Evolutionary conservation across 495 filamentous ascomycete species (phyloP), one percentile per base, ranked within the genome.

Genomic region (Pseudotulostoma volvatum): DNA sequence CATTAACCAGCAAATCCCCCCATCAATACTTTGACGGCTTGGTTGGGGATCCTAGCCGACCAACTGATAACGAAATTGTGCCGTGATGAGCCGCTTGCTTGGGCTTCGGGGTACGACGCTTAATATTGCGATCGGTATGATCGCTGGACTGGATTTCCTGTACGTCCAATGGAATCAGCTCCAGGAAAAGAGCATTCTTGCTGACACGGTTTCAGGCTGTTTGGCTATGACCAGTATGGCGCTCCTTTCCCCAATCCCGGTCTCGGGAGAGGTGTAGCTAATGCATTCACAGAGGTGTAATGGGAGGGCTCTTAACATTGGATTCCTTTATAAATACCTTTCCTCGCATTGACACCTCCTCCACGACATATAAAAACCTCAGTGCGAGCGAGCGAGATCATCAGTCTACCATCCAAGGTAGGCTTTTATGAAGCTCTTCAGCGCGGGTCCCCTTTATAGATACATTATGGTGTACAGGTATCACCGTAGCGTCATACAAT

Each of bases 141-240:
- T 81, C 42, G 77, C 77, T 41, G 77, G 77, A 50, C 67, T 75
- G 34, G 77, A 81, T 57, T 83, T 83, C 49, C 56, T 80, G 54
- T 58, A 47, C 31, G 55, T 47, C 14, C 37, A 9, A 30, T 13
- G 13, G 7, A 31, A 28, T 15, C 5, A 18, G 3, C 25, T n/a
- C 18, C 20, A 13, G 31, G 18, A 7, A 9, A 17, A 14, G 8
- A 37, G 35, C 18, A 16, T 19, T 23, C 36, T n/a, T 43, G 36
- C 38, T 45, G 14, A 39, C 43, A 3, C 33, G 25, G 35, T 9
- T 31, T 32, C 33, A 58, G 55, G 18, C 45, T 59, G 19, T 59
- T 59, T 31, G 56, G 56, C 36, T 59, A 59, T 51, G 56, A 59
- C 36, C 56, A 59, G 52, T 55, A 47, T 33, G 43, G 14, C 14